phyloP scores from a whole-genome alignment of 805 yeast genomes.

The Suhomyces canberraensis region DNA sequence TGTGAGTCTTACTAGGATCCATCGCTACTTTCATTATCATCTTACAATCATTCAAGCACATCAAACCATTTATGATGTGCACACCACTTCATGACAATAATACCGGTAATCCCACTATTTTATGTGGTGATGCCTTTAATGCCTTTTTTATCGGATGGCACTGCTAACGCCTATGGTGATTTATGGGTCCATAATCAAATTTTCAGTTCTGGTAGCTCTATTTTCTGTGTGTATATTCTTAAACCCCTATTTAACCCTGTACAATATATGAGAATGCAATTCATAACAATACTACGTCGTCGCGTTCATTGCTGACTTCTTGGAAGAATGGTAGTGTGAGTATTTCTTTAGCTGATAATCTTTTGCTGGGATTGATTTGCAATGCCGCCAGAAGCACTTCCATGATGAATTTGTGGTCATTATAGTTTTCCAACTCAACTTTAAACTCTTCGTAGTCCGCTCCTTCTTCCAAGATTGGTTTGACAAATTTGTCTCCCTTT shows the following conservation, averaged over 20 bases:
- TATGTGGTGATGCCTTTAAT: too few species aligned
- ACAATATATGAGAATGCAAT: conserved; percentile 1
- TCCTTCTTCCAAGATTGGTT: conserved; percentile 17
- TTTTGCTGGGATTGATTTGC: conserved; percentile 52
- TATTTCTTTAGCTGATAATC: conserved; percentile 58
- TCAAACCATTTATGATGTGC: too few species aligned
- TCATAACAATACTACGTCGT: conserved; percentile 29
- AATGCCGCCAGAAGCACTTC: conserved; percentile 57
- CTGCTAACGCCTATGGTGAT: too few species aligned
- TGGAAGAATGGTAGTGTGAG: conserved; percentile 58
- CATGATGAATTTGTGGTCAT: conserved; percentile 46
- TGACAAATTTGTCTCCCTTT: conserved; percentile 31
- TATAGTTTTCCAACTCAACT: conserved; percentile 24
- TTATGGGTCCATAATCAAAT: background rate
- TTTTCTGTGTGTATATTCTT: conserved; percentile 3
- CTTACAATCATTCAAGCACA: too few species aligned
- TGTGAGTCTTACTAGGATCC: too few species aligned
- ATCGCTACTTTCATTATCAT: too few species aligned
- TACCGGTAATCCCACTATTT: too few species aligned
- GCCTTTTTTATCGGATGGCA: too few species aligned
- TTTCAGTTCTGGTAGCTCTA: conserved; percentile 3
- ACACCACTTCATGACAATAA: too few species aligned
- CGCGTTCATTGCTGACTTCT: conserved; percentile 31
- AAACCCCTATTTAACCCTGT: conserved; percentile 5
- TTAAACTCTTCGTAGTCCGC: conserved; percentile 17